Evolutionary conservation across 352 stramenopile species (phyloP).

Genomic region (Globisporangium splendens): DNA sequence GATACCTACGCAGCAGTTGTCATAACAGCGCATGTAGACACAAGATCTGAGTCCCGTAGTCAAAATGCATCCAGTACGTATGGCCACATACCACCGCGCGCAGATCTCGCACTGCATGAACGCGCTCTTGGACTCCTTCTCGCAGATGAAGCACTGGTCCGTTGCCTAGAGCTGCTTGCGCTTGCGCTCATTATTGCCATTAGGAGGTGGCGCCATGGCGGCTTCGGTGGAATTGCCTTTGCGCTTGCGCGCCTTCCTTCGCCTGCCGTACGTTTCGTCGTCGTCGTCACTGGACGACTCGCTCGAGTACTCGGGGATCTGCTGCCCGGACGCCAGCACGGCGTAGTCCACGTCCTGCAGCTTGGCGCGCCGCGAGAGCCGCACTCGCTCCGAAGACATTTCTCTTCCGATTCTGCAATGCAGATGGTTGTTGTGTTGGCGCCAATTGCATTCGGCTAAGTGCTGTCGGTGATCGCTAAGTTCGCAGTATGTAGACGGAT

Average conservation of each 20-base stretch:
- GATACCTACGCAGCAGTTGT: slow-evolving; percentile 42
- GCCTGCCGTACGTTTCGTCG: slow-evolving; percentile 30
- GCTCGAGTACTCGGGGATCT: slow-evolving; percentile 79
- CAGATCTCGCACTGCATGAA: slow-evolving; percentile 78
- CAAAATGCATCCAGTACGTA: neutral
- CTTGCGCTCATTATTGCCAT: neutral
- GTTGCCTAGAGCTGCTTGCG: neutral
- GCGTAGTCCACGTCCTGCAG: slow-evolving; percentile 76
- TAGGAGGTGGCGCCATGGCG: too few relatives aligned
- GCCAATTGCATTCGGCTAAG: neutral
- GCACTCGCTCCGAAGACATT: slow-evolving; percentile 12
- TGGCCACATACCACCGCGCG: slow-evolving; percentile 41
- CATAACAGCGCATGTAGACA: neutral
- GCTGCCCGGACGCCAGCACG: slow-evolving; percentile 66
- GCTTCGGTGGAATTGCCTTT: slow-evolving; percentile 26
- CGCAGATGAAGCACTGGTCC: slow-evolving; percentile 59
- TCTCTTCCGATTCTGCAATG: neutral
- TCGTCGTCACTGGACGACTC: slow-evolving; percentile 55
- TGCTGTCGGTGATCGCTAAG: neutral
- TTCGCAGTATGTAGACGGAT: neutral
- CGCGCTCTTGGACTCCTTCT: slow-evolving; percentile 30
- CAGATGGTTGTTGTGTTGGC: neutral
- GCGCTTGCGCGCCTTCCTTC: slow-evolving; percentile 23
- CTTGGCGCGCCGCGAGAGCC: slow-evolving; percentile 65
- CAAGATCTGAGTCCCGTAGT: too few relatives aligned